A percentile compares a stretch with the other conserved stretches of the same genome.
Conservation (phyloP, 345 rosid genomes). For the Lumnitzera racemosa region DNA sequence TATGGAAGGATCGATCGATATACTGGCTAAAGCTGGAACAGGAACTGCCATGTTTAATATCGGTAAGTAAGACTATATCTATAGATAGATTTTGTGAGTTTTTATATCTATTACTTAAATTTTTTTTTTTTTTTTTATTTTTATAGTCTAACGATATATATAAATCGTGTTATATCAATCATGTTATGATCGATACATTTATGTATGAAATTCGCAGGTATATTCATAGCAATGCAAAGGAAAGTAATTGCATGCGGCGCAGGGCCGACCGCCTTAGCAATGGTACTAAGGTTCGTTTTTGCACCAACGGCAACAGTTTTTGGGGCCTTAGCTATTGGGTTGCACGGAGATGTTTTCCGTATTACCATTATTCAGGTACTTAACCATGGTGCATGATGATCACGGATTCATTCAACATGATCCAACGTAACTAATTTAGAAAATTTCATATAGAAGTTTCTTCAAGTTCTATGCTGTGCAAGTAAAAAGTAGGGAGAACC, state of each 20-base stretch:
- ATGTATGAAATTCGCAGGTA: slow-evolving; percentile 32
- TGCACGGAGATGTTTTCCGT: slow-evolving; percentile 28
- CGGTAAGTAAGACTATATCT: slow-evolving; percentile 54
- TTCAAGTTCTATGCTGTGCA: no score
- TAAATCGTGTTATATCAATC: no score
- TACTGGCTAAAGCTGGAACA: slow-evolving; percentile 84
- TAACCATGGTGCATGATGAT: no score
- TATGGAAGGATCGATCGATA: slow-evolving; percentile 59
- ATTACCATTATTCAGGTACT: slow-evolving; percentile 37
- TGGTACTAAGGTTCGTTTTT: slow-evolving; percentile 27
- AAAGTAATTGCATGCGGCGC: slow-evolving; percentile 71
- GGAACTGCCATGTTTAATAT: slow-evolving; percentile 96
- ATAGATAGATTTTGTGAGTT: neutral
- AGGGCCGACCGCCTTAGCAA: slow-evolving; percentile 28
- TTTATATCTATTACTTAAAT: no score
- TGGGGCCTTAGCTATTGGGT: slow-evolving; percentile 25
- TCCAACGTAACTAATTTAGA: neutral
- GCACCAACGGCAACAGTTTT: slow-evolving; percentile 33
- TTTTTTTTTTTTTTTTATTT: no score
- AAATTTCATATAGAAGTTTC: no score
- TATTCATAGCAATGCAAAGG: slow-evolving; percentile 78
- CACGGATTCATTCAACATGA: no score
- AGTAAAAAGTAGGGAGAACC: no score
- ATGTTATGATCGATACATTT: no score
- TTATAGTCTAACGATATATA: no score